These are phyloP conservation scores for Funneliformis mosseae DNA, from an alignment of 192 early-diverging fungal genomes.

Conservation along the genomic window DNA sequence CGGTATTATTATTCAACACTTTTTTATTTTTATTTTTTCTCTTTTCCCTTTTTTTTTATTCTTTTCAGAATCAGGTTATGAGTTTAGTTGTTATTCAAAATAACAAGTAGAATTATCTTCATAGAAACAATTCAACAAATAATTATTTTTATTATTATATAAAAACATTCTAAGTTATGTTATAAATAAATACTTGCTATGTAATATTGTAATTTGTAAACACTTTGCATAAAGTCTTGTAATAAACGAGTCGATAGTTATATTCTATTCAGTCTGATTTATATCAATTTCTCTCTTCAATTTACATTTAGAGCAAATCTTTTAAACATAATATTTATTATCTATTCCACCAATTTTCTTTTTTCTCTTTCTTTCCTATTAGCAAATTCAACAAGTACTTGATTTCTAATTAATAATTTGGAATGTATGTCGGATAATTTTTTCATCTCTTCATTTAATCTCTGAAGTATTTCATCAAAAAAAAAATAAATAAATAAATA, in stretches of 20 bases:
- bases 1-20: not conserved
- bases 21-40: not conserved
- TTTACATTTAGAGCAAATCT: no score
- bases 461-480: not conserved
- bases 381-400: conserved; percentile 12
- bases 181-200: no score
- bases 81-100: not conserved
- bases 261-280: no score
- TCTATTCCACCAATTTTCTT: not conserved
- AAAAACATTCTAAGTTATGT: no score
- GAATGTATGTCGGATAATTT: not conserved
- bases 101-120: no score
- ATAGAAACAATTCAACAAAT: no score
- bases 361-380: not conserved
- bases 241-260: no score
- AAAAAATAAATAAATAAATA: not conserved
- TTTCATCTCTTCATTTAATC: conserved; percentile 20
- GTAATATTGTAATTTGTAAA: no score
- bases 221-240: no score
- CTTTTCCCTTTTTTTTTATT: not conserved
- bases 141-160: no score
- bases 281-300: no score
- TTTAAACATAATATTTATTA: not conserved
- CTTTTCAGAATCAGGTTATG: not conserved
- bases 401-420: not conserved